A percentile compares a stretch with the other conserved stretches of the same genome.
Conservation (phyloP, 371 early-diverging fungal genomes). For the Mucor saturninus region DNA sequence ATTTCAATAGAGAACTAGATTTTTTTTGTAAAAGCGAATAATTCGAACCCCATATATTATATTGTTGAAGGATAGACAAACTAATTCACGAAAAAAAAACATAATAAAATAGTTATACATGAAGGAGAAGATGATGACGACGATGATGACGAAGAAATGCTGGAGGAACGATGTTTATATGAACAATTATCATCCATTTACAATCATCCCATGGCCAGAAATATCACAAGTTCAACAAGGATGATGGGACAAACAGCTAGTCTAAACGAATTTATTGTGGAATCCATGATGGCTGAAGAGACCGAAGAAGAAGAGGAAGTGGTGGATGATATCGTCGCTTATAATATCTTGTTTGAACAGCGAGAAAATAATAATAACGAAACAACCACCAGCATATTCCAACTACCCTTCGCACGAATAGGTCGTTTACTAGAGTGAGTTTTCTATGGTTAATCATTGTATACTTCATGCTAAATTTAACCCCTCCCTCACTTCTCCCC, state of each 20-base stretch:
- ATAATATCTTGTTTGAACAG: constrained; percentile 9
- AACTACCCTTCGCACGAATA: constrained; percentile 14
- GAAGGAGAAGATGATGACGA: constrained; percentile 15
- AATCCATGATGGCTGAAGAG: neutral
- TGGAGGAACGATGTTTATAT: constrained; percentile 20
- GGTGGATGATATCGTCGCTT: constrained; percentile 6
- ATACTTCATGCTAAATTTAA: neutral
- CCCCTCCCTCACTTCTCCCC: too few relatives aligned
- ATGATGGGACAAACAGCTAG: neutral
- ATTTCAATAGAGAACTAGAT: constrained; percentile 3
- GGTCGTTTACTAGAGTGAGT: constrained; percentile 13
- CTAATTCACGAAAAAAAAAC: neutral
- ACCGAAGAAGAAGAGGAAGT: neutral
- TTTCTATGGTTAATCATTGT: neutral
- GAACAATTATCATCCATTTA: constrained; percentile 16
- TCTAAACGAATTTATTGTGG: neutral
- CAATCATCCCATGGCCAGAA: constrained; percentile 11
- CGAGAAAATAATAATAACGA: neutral
- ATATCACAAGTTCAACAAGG: neutral
- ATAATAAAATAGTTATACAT: neutral
- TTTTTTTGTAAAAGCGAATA: constrained; percentile 4
- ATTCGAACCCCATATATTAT: neutral
- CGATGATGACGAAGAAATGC: constrained; percentile 8
- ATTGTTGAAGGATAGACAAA: neutral
- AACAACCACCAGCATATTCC: constrained; percentile 5